A percentile compares a stretch with the other conserved stretches of the same genome.
These are phyloP conservation scores for Trypanosoma cruzi DNA, from an alignment of 208 protist genomes.

Conservation along the genomic window DNA sequence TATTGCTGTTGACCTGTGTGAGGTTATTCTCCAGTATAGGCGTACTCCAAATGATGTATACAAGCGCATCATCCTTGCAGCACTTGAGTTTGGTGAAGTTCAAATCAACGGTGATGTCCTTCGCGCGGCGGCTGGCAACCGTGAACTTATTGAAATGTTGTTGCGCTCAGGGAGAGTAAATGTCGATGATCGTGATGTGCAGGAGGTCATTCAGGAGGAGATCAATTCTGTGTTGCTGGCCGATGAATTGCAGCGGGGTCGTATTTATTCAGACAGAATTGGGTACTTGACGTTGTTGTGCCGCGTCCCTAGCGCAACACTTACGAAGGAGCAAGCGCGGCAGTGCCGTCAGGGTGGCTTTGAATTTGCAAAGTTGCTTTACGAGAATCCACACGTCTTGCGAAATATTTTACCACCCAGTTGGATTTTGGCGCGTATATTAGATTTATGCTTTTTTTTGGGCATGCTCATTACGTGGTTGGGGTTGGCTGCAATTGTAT, in stretches of 20 bases:
- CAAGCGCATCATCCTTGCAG: slow-evolving; percentile 86
- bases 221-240: slow-evolving; percentile 55
- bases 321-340: slow-evolving; percentile 66
- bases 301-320: slow-evolving; percentile 47
- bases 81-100: slow-evolving; percentile 58
- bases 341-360: slow-evolving; percentile 81
- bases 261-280: slow-evolving; percentile 49
- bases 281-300: slow-evolving; percentile 72
- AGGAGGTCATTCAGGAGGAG: slow-evolving; percentile 70
- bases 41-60: slow-evolving; percentile 69
- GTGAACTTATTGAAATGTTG: slow-evolving; percentile 59
- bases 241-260: slow-evolving; percentile 43
- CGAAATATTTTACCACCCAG: slow-evolving; percentile 35
- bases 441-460: slow-evolving; percentile 36
- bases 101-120: slow-evolving; percentile 63
- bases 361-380: slow-evolving; percentile 78
- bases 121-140: slow-evolving; percentile 49
- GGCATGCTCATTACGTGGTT: slow-evolving; percentile 56
- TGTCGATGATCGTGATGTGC: slow-evolving; percentile 52
- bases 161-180: slow-evolving; percentile 67
- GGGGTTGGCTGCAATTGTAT: slow-evolving; percentile 45
- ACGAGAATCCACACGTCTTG: slow-evolving; percentile 70
- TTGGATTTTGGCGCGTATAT: slow-evolving; percentile 28
- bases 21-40: slow-evolving; percentile 73
- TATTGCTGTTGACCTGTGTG: slow-evolving; percentile 70